phyloP scores from a whole-genome alignment of 345 rosid genomes.

The Adansonia digitata region DNA sequence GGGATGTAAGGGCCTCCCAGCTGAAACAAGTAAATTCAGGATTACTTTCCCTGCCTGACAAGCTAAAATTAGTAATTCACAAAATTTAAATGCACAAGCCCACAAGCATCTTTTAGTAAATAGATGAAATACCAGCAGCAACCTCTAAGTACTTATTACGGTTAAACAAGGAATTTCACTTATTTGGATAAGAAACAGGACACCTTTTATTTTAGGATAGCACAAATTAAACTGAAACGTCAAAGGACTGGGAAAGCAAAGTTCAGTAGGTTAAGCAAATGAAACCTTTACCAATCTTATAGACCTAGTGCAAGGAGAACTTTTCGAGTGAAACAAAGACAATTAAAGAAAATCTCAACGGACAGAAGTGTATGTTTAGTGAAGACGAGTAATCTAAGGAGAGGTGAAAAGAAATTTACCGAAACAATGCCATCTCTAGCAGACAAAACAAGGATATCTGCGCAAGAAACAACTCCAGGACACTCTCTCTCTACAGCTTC shows the following conservation, averaged over 20 bases:
- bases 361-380: background rate
- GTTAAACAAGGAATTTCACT: too few species aligned
- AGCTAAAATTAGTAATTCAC: background rate
- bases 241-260: background rate
- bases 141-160: background rate
- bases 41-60: background rate
- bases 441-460: constrained; percentile 84
- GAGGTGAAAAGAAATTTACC: constrained; percentile 27
- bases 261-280: background rate
- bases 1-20: constrained; percentile 88
- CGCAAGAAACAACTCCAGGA: constrained; percentile 86
- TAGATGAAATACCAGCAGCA: background rate
- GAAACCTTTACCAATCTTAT: background rate
- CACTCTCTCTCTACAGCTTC: constrained; percentile 97
- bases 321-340: background rate
- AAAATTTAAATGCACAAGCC: background rate
- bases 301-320: background rate
- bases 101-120: background rate
- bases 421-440: constrained; percentile 82
- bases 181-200: too few species aligned
- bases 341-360: background rate
- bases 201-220: too few species aligned
- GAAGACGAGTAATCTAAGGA: background rate
- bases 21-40: too few species aligned
- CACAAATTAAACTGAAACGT: background rate